Percentiles rank a stretch among this genome's conserved stretches.
Evolutionary conservation across 1,284 basidiomycete species (phyloP).

Genomic region (Heliocybe sulcata): DNA sequence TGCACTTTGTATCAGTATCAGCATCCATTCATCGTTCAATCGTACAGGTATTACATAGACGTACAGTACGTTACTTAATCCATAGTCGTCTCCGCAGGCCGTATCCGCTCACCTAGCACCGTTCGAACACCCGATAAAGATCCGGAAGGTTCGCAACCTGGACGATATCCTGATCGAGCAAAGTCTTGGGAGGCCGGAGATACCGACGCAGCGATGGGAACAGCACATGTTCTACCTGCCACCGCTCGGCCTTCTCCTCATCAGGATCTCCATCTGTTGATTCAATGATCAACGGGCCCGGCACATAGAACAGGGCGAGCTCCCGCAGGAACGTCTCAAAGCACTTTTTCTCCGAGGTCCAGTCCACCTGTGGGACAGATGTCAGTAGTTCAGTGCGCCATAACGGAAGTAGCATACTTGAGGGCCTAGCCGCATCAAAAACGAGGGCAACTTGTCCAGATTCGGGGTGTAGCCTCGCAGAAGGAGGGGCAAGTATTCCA

Average conservation of each 20-base stretch:
- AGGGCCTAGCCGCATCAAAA: slow-evolving; percentile 82
- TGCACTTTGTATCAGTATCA: slow-evolving; percentile 1
- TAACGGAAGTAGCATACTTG: slow-evolving; percentile 43
- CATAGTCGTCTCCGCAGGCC: neutral
- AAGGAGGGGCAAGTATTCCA: slow-evolving; percentile 77
- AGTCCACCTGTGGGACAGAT: slow-evolving; percentile 61
- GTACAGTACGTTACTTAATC: neutral
- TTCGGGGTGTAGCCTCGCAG: slow-evolving; percentile 83
- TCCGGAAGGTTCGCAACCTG: slow-evolving; percentile 86
- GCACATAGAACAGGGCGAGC: slow-evolving; percentile 86
- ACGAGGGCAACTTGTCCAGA: slow-evolving; percentile 78
- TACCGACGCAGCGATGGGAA: slow-evolving; percentile 81
- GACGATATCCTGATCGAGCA: slow-evolving; percentile 72
- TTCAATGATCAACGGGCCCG: slow-evolving; percentile 37
- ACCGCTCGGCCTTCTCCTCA: slow-evolving; percentile 53
- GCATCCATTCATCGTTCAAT: neutral
- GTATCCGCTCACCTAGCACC: slow-evolving; percentile 47
- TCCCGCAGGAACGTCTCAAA: slow-evolving; percentile 85
- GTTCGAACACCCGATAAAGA: slow-evolving; percentile 86
- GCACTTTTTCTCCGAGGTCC: slow-evolving; percentile 81
- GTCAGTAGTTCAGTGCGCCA: slow-evolving; percentile 17
- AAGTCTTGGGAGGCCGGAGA: slow-evolving; percentile 58
- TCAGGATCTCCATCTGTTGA: slow-evolving; percentile 18
- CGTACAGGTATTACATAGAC: neutral
- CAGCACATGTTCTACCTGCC: slow-evolving; percentile 85